Percentiles rank a stretch among this genome's conserved stretches.
Evolutionary conservation across 129 eudicot species (phyloP).

Genomic region (Lonicera japonica): DNA sequence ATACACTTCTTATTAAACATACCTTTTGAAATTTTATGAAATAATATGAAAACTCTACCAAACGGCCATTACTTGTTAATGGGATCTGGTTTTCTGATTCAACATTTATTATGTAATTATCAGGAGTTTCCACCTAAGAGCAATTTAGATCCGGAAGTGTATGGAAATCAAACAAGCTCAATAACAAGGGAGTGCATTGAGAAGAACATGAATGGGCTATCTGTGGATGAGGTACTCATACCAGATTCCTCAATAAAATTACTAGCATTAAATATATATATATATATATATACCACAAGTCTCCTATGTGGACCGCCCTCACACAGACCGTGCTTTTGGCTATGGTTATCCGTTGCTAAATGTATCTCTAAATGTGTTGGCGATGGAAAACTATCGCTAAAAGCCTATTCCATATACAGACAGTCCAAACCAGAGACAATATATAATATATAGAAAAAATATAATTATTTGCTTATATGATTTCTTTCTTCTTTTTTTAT

Average conservation of each 20-base stretch:
- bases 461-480: neutral
- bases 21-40: no score
- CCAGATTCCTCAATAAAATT: neutral
- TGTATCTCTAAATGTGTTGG: no score
- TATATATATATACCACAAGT: no score
- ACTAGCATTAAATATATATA: no score
- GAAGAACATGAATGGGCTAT: constrained; percentile 13
- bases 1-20: no score
- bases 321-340: no score
- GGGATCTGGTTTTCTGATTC: neutral
- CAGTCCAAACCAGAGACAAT: no score
- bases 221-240: constrained; percentile 4
- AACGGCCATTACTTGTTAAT: neutral
- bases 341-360: no score
- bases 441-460: neutral
- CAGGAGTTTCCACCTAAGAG: constrained; percentile 16
- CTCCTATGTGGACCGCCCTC: no score
- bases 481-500: neutral
- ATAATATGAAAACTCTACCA: no score
- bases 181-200: constrained; percentile 13
- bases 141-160: constrained; percentile 9
- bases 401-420: no score
- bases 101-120: neutral
- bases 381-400: no score
- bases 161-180: constrained; percentile 18